A percentile compares a stretch with the other conserved stretches of the same genome.
Conservation (phyloP, 2,329 filamentous ascomycete genomes). For the Talaromyces sp. region DNA sequence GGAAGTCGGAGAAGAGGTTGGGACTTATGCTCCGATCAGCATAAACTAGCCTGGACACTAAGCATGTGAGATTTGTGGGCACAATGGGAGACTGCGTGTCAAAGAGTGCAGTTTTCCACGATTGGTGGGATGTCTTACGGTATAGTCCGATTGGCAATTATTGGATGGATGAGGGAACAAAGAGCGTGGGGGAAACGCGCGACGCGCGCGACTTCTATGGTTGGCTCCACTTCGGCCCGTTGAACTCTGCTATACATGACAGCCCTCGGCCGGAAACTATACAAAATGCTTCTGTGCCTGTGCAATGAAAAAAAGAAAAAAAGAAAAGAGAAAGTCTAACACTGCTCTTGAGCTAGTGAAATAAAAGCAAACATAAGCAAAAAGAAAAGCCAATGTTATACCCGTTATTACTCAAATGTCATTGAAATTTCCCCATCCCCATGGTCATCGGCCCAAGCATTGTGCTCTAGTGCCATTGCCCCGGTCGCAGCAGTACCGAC, state of each 20-base stretch:
- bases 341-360: no score
- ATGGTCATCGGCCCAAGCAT: slow-evolving; percentile 75
- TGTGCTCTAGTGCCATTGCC: slow-evolving; percentile 49
- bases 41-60: not conserved
- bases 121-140: not conserved
- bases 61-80: not conserved
- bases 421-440: slow-evolving; percentile 76
- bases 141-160: not conserved
- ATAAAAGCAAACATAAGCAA: not conserved
- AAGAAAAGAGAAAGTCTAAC: not conserved
- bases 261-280: slow-evolving; percentile 6
- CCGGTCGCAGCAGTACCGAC: slow-evolving; percentile 17
- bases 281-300: slow-evolving; percentile 5
- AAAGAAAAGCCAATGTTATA: not conserved
- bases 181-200: slow-evolving; percentile 25
- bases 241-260: slow-evolving; percentile 13
- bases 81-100: not conserved
- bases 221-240: slow-evolving; percentile 12
- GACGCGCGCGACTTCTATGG: slow-evolving; percentile 16
- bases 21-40: slow-evolving; percentile 2
- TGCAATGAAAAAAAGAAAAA: not conserved
- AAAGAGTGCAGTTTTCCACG: not conserved
- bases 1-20: not conserved
- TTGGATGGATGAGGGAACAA: not conserved
- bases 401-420: slow-evolving; percentile 69